These are phyloP conservation scores for Microbotryum violaceum DNA, from an alignment of 1,284 basidiomycete genomes.

Conservation along the genomic window DNA sequence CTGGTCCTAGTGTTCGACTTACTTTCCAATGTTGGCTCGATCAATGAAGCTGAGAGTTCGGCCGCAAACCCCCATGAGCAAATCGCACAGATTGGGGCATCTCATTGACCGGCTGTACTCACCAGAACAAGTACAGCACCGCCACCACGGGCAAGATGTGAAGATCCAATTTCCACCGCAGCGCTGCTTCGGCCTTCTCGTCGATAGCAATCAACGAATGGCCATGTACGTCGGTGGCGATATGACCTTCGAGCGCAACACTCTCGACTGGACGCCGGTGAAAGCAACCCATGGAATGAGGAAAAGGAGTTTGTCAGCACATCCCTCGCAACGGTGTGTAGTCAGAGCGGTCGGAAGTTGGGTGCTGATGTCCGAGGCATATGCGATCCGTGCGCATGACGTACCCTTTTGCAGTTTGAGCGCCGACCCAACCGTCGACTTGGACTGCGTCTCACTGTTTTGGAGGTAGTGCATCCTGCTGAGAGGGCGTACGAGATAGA, in stretches of 20 bases:
- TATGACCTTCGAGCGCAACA: conserved; percentile 7
- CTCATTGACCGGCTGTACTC: background rate
- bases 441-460: too few relatives aligned
- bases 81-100: too few relatives aligned
- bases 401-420: too few relatives aligned
- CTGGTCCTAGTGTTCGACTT: background rate
- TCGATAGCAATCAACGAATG: conserved; percentile 24
- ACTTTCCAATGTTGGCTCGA: conserved; percentile 35
- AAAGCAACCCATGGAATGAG: too few relatives aligned
- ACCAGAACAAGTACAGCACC: conserved; percentile 23
- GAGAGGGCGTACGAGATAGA: too few relatives aligned
- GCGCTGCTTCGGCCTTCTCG: conserved; percentile 18
- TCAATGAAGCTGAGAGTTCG: conserved; percentile 22
- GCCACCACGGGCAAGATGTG: conserved; percentile 32
- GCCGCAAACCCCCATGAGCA: background rate
- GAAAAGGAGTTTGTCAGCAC: too few relatives aligned
- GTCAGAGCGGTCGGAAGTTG: too few relatives aligned
- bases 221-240: conserved; percentile 10
- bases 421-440: too few relatives aligned
- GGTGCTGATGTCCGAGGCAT: too few relatives aligned
- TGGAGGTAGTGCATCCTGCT: too few relatives aligned
- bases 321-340: too few relatives aligned
- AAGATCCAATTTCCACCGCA: conserved; percentile 34
- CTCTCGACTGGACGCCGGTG: background rate
- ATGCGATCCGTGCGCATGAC: too few relatives aligned